These are phyloP conservation scores for Ceriops tagal DNA, from an alignment of 345 rosid genomes.

Conservation along the genomic window DNA sequence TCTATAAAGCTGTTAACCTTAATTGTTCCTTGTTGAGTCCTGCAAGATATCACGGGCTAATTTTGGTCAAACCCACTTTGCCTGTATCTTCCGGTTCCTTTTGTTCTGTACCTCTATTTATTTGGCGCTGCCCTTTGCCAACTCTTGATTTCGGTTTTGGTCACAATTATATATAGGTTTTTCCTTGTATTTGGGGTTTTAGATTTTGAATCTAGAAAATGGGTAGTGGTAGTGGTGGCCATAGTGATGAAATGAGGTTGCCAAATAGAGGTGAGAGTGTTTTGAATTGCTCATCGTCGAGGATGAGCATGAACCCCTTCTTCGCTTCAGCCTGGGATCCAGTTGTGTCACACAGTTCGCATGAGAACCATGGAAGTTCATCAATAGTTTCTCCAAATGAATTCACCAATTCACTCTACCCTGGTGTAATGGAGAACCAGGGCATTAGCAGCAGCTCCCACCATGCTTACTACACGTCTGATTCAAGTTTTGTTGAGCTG, in stretches of 20 bases:
- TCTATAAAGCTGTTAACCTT: constrained; percentile 63
- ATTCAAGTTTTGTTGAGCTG: constrained; percentile 50
- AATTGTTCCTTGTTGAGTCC: constrained; percentile 67
- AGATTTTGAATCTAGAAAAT: constrained; percentile 37
- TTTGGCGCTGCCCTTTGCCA: constrained; percentile 22
- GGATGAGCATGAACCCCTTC: constrained; percentile 42
- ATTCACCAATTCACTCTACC: constrained; percentile 49
- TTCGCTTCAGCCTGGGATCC: constrained; percentile 82
- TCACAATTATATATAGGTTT: constrained; percentile 15
- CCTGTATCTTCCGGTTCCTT: constrained; percentile 24
- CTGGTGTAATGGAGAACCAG: constrained; percentile 52
- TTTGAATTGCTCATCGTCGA: constrained; percentile 44
- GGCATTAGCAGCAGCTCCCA: constrained; percentile 44
- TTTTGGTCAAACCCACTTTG: constrained; percentile 48
- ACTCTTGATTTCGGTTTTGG: constrained; percentile 21
- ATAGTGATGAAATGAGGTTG: constrained; percentile 46
- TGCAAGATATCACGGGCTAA: constrained; percentile 55
- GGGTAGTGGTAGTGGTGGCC: constrained; percentile 42
- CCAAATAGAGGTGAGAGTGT: constrained; percentile 45
- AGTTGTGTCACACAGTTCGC: constrained; percentile 42
- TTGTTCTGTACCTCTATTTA: constrained; percentile 13
- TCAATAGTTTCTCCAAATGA: constrained; percentile 51
- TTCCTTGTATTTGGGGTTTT: constrained; percentile 29
- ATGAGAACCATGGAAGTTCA: constrained; percentile 46
- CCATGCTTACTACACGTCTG: constrained; percentile 54